These are phyloP conservation scores for Amaranthus hypochondriacus DNA, from an alignment of 148 eudicot genomes.

Conservation along the genomic window DNA sequence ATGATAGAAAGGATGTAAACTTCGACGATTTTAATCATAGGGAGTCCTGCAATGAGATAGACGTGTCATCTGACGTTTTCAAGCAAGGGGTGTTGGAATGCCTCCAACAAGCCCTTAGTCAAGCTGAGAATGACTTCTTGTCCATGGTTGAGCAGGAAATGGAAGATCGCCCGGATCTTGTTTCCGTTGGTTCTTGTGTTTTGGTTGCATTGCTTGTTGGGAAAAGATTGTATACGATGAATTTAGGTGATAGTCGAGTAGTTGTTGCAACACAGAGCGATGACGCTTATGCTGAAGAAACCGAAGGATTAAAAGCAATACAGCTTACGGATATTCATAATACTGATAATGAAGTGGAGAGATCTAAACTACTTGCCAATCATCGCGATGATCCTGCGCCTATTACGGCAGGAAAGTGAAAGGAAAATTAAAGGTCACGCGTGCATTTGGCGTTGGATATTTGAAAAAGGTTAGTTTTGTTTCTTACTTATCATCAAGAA, in stretches of 20 bases:
- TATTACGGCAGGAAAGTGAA: constrained; percentile 66
- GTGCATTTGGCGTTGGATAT: constrained; percentile 97
- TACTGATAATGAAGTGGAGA: constrained; percentile 78
- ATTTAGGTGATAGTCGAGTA: constrained; percentile 89
- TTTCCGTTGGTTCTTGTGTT: constrained; percentile 91
- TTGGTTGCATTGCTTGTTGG: constrained; percentile 69
- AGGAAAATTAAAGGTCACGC: constrained; percentile 89
- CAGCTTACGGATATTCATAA: constrained; percentile 81
- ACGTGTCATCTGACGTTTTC: constrained; percentile 33
- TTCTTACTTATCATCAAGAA: background rate
- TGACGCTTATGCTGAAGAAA: constrained; percentile 26
- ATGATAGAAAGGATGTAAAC: constrained; percentile 12
- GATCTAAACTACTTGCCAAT: constrained; percentile 45
- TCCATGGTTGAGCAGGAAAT: constrained; percentile 95
- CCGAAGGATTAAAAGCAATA: constrained; percentile 42
- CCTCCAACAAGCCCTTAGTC: constrained; percentile 64
- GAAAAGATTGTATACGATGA: constrained; percentile 72
- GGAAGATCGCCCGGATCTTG: constrained; percentile 95
- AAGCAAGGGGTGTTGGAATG: constrained; percentile 58
- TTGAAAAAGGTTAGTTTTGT: constrained; percentile 61
- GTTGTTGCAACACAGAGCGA: constrained; percentile 56
- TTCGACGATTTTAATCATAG: constrained; percentile 17
- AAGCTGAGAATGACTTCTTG: constrained; percentile 79
- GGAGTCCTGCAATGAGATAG: constrained; percentile 23
- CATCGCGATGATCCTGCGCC: constrained; percentile 80